phyloP scores from a whole-genome alignment of 805 yeast species.

The Teunomyces barrocoloradensis region DNA sequence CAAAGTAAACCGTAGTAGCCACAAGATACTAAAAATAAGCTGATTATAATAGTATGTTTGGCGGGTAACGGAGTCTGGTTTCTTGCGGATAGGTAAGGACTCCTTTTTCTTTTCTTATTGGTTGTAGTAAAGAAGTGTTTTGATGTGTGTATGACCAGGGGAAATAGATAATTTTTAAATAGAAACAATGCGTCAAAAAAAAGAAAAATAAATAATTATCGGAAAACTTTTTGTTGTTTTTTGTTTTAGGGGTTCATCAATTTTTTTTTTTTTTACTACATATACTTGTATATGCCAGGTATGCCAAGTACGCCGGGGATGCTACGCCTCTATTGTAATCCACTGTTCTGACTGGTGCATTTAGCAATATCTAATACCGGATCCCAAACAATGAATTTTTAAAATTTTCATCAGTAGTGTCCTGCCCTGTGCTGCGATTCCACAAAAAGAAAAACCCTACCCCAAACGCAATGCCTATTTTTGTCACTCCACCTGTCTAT shows the following conservation, averaged over 20 bases:
- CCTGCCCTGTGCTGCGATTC: neutral
- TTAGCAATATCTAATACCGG: neutral
- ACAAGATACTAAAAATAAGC: neutral
- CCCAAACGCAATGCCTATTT: too few species aligned
- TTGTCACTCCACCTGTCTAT: too few species aligned
- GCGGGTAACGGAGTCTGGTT: neutral
- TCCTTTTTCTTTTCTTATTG: neutral
- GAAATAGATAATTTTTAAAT: neutral
- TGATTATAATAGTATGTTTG: too few species aligned
- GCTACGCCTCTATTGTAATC: neutral
- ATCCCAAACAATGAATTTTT: neutral
- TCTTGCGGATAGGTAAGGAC: neutral
- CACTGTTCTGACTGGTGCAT: neutral
- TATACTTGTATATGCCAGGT: neutral
- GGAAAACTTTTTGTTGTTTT: neutral
- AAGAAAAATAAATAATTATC: neutral
- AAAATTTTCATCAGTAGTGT: neutral
- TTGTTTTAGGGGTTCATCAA: neutral
- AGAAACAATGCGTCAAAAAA: neutral
- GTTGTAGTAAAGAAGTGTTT: neutral
- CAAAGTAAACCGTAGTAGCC: neutral
- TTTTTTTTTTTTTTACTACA: neutral
- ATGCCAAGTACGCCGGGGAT: neutral
- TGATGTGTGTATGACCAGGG: neutral
- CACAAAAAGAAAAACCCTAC: too few species aligned